Percentiles rank a stretch among this genome's conserved stretches.
These are phyloP conservation scores for Harrya chromipes DNA, from an alignment of 768 basidiomycete genomes.

Conservation along the genomic window DNA sequence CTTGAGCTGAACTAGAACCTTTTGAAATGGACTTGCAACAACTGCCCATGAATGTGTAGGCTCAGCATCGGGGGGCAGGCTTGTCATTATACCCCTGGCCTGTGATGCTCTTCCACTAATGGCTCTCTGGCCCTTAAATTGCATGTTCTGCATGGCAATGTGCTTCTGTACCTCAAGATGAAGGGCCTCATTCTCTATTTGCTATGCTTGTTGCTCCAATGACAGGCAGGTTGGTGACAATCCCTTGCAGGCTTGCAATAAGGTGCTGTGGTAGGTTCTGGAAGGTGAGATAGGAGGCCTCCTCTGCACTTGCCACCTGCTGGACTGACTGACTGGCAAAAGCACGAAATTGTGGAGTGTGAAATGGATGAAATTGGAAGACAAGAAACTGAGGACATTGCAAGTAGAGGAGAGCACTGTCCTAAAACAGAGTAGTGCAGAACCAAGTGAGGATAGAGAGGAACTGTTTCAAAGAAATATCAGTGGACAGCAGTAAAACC, in stretches of 20 bases:
- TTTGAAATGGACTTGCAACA: not conserved
- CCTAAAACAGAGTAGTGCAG: slow-evolving; percentile 33
- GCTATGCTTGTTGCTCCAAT: not conserved
- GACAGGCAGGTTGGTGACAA: not conserved
- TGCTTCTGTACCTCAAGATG: not conserved
- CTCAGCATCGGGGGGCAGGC: too few relatives aligned
- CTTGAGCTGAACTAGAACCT: too few relatives aligned
- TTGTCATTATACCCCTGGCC: not conserved
- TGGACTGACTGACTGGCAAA: slow-evolving; percentile 15
- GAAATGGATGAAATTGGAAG: slow-evolving; percentile 29
- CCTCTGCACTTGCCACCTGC: slow-evolving; percentile 17
- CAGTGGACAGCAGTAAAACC: not conserved
- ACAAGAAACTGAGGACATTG: slow-evolving; percentile 19
- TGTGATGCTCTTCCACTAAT: not conserved
- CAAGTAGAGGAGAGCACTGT: slow-evolving; percentile 30
- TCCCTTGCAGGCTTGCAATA: slow-evolving; percentile 15
- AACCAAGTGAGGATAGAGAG: slow-evolving; percentile 25
- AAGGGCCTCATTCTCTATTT: not conserved
- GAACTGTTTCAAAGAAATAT: slow-evolving; percentile 29
- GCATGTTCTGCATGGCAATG: not conserved
- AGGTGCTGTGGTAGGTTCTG: slow-evolving; percentile 25
- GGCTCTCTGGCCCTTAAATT: not conserved
- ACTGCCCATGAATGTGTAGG: too few relatives aligned
- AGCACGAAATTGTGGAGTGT: slow-evolving; percentile 16
- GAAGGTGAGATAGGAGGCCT: slow-evolving; percentile 11